phyloP scores from a whole-genome alignment of 2,329 filamentous ascomycete genomes.

The Penicillium vulpinum region DNA sequence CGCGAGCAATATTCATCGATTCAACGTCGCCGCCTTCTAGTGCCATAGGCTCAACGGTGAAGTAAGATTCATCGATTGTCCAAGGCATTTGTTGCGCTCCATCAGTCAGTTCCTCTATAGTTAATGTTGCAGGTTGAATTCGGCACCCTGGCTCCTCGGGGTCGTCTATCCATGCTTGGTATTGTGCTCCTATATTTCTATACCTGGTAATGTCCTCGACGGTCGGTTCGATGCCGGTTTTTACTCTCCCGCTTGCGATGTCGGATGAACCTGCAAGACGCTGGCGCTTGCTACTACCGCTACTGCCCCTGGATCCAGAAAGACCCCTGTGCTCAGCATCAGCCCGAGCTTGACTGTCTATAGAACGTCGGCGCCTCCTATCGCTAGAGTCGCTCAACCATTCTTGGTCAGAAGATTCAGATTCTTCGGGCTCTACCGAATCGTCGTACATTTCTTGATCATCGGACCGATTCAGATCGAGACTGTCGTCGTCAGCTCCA shows the following conservation, averaged over 20 bases:
- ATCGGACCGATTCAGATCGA: not conserved
- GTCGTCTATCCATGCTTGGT: conserved; percentile 4
- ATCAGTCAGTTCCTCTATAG: not conserved
- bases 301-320: not conserved
- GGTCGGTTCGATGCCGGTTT: not conserved
- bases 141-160: not conserved
- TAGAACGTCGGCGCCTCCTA: not conserved
- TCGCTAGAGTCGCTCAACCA: not conserved
- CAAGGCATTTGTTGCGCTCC: not conserved
- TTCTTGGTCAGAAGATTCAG: not conserved
- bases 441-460: not conserved
- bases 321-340: not conserved
- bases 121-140: not conserved
- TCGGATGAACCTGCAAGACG: not conserved
- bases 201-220: not conserved
- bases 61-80: not conserved
- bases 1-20: not conserved
- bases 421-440: not conserved
- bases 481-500: not conserved
- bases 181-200: not conserved
- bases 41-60: not conserved
- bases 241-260: not conserved
- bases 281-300: not conserved
- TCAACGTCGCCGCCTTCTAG: not conserved
- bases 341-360: not conserved